Conservation (phyloP, 2,329 filamentous ascomycete species). For the Cladosporium sp. region DNA sequence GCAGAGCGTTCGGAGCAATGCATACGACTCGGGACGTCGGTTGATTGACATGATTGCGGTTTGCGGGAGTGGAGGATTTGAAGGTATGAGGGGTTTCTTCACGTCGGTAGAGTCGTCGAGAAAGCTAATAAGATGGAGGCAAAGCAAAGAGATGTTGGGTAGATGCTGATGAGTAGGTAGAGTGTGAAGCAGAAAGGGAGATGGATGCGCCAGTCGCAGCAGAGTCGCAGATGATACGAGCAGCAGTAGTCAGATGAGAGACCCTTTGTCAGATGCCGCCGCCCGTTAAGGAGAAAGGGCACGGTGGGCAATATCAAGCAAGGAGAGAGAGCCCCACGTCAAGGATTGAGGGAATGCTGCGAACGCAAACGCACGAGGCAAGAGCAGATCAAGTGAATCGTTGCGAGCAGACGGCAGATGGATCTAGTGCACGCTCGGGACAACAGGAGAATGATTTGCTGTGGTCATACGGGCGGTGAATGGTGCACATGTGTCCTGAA, state of each 20-base stretch:
- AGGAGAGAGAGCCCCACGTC: conserved; percentile 19
- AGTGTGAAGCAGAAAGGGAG: neutral
- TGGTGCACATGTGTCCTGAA: neutral
- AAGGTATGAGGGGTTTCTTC: neutral
- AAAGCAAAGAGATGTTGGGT: neutral
- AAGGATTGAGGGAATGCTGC: conserved; percentile 13
- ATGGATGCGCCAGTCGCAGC: neutral
- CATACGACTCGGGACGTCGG: conserved; percentile 19
- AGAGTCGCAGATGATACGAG: conserved; percentile 1
- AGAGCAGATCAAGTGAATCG: conserved; percentile 14
- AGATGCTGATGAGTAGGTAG: neutral
- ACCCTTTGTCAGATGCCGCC: conserved; percentile 14
- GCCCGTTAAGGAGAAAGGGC: conserved; percentile 20
- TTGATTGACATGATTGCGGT: conserved; percentile 15
- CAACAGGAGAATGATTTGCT: neutral
- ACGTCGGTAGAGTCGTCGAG: neutral
- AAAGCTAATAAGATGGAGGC: neutral
- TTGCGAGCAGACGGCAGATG: conserved; percentile 1
- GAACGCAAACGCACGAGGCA: conserved; percentile 12
- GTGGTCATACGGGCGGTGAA: conserved; percentile 1
- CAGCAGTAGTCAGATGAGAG: neutral
- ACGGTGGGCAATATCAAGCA: conserved; percentile 21
- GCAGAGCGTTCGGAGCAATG: neutral
- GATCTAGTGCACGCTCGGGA: neutral
- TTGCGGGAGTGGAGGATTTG: neutral